phyloP scores from a whole-genome alignment of 345 rosid species.

The Arabidopsis thaliana region TAIR10.1 NC_003074.8:19705001-19705500 shows the following conservation, averaged over 20 bases:
- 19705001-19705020: slow-evolving; percentile 59
- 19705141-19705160: slow-evolving; percentile 65
- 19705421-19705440: slow-evolving; percentile 69
- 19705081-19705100: slow-evolving; percentile 71
- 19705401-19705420: slow-evolving; percentile 65
- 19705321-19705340: slow-evolving; percentile 69
- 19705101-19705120: slow-evolving; percentile 57
- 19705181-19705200: slow-evolving; percentile 72
- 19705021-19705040: slow-evolving; percentile 77
- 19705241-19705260: slow-evolving; percentile 72
- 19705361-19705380: slow-evolving; percentile 72
- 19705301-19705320: slow-evolving; percentile 70
- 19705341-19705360: slow-evolving; percentile 68
- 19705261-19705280: slow-evolving; percentile 76
- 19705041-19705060: slow-evolving; percentile 77
- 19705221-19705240: slow-evolving; percentile 68
- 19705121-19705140: slow-evolving; percentile 74
- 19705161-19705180: slow-evolving; percentile 62
- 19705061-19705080: slow-evolving; percentile 82
- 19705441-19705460: slow-evolving; percentile 81
- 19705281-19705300: slow-evolving; percentile 77
- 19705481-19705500: slow-evolving; percentile 68
- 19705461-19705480: slow-evolving; percentile 69
- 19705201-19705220: slow-evolving; percentile 67
- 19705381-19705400: slow-evolving; percentile 73